Evolutionary conservation across 371 early-diverging fungal species (phyloP).

Genomic region (Chytridium lagenaria): DNA sequence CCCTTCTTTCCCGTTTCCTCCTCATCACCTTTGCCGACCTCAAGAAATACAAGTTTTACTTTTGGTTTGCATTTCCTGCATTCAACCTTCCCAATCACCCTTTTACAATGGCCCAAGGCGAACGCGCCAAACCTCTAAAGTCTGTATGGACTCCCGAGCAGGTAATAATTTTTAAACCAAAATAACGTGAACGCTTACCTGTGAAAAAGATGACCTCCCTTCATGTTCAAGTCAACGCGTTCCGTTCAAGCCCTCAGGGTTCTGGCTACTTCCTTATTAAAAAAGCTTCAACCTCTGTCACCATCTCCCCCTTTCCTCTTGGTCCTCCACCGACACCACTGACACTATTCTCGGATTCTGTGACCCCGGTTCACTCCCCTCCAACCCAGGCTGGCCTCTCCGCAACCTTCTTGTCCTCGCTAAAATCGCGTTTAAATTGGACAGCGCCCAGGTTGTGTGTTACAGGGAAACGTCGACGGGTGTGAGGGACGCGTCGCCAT

Average conservation of each 20-base stretch:
- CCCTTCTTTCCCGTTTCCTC: slow-evolving; percentile 68
- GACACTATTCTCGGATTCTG: slow-evolving; percentile 70
- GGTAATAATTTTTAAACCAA: too few relatives aligned
- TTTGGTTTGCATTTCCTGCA: slow-evolving; percentile 94
- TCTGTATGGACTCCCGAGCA: slow-evolving; percentile 19
- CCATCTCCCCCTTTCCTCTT: slow-evolving; percentile 19
- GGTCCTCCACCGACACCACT: slow-evolving; percentile 18
- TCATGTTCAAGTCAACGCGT: not conserved
- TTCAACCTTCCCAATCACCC: slow-evolving; percentile 50
- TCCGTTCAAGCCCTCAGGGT: not conserved
- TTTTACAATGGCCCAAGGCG: slow-evolving; percentile 5
- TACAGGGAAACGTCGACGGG: slow-evolving; percentile 66
- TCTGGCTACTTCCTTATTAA: slow-evolving; percentile 52
- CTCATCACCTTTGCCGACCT: slow-evolving; percentile 89
- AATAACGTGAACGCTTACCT: not conserved
- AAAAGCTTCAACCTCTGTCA: slow-evolving; percentile 1
- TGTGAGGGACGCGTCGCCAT: slow-evolving; percentile 42
- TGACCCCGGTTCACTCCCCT: slow-evolving; percentile 76
- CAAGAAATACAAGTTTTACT: slow-evolving; percentile 90
- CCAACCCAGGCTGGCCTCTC: slow-evolving; percentile 87
- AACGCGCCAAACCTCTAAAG: slow-evolving; percentile 10
- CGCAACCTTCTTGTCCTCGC: slow-evolving; percentile 80
- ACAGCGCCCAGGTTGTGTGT: slow-evolving; percentile 68
- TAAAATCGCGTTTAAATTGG: slow-evolving; percentile 56
- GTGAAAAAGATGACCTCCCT: not conserved